Evolutionary conservation across 441 rosid species (phyloP).

Genomic region (Populus trichocarpa): DNA sequence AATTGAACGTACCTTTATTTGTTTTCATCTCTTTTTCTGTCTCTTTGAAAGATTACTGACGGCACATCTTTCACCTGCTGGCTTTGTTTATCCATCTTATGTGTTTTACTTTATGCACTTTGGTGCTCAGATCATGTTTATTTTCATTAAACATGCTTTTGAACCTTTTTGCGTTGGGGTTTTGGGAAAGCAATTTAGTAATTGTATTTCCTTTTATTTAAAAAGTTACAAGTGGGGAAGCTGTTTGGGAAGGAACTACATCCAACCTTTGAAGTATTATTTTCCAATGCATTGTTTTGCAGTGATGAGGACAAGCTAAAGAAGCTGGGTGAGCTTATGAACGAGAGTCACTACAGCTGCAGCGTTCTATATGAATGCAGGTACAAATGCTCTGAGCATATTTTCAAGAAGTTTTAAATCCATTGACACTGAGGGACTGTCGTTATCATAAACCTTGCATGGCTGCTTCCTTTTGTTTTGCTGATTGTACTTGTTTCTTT

Average conservation of each 20-base stretch:
- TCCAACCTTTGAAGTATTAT: neutral
- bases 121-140: neutral
- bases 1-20: neutral
- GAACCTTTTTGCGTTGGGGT: neutral
- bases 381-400: slow-evolving; percentile 26
- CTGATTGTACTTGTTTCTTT: neutral
- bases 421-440: neutral
- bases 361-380: slow-evolving; percentile 96
- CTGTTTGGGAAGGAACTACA: neutral
- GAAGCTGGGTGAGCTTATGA: slow-evolving; percentile 84
- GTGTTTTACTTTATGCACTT: neutral
- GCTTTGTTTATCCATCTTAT: neutral
- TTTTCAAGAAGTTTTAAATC: neutral
- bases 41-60: neutral
- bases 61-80: neutral
- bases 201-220: neutral
- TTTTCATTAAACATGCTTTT: neutral
- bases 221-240: neutral
- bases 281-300: slow-evolving; percentile 22
- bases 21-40: neutral
- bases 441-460: neutral
- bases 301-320: slow-evolving; percentile 78
- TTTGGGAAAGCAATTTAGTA: neutral
- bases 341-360: slow-evolving; percentile 84
- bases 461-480: neutral